phyloP scores from a whole-genome alignment of 139 green algal genomes.

The Monoraphidium neglectum region DNA sequence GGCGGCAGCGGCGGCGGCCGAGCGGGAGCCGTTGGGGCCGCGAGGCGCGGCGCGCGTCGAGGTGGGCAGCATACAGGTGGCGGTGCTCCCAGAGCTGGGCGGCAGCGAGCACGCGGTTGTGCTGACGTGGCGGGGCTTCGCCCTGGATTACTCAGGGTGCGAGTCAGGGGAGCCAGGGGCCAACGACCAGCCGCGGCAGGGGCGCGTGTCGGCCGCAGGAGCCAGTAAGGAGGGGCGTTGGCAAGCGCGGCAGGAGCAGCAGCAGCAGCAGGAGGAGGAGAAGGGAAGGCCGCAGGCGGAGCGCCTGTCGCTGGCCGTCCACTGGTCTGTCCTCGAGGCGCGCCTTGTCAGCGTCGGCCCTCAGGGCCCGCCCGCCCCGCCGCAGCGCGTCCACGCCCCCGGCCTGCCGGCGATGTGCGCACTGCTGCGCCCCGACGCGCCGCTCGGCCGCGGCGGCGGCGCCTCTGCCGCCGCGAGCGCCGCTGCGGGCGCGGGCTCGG shows the following conservation, averaged over 20 bases:
- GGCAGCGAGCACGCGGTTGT: slow-evolving; percentile 17
- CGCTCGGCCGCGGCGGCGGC: background rate
- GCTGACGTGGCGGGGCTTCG: slow-evolving; percentile 12
- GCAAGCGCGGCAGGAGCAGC: background rate
- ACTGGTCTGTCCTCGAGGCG: too few species aligned
- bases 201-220: background rate
- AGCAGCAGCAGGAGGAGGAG: background rate
- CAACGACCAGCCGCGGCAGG: background rate
- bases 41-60: too few species aligned
- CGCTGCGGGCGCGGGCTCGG: background rate
- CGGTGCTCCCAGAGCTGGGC: slow-evolving; percentile 17
- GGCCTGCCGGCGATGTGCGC: background rate
- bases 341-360: too few species aligned
- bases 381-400: background rate
- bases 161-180: too few species aligned
- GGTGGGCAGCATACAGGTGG: slow-evolving; percentile 2
- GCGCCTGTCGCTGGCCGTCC: background rate
- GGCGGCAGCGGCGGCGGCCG: too few species aligned
- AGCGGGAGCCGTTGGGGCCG: too few species aligned
- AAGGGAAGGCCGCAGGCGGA: background rate
- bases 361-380: background rate
- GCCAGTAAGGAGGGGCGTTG: too few species aligned
- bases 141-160: background rate
- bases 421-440: background rate
- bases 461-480: background rate